Evolutionary conservation across 1,284 basidiomycete genomes (phyloP), one percentile per base, ranked within the genome.

Genomic region (Amylostereum areolatum): DNA sequence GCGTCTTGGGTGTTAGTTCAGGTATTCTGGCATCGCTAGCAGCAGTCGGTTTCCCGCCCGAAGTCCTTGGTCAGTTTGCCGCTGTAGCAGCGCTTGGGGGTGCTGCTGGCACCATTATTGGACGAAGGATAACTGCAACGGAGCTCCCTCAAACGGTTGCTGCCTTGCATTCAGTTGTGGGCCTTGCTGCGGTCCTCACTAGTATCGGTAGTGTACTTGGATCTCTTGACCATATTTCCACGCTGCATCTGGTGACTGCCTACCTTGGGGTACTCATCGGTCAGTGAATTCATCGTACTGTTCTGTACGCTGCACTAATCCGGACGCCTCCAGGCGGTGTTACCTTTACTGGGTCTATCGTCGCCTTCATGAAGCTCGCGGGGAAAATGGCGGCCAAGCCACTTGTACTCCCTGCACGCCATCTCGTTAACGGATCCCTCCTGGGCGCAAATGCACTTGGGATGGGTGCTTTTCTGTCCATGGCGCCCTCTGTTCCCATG

Each of bases 291-390:
- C 54, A 6, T 54, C 52, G 58, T 12, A 43, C 49, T 47, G 9
- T 33, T 33, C 18, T 45, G 18, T 46, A 18, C 34, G 11, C 40
- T 24, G n/a, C 40, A 27, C 32, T 18, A 47, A 34, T 18, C 12
- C 40, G 51, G 29, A 51, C 18, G 5, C 25, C n/a, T 11, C 24
- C 45, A 76, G 80, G 81, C 66, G 84, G 83, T 54, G 70, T 88
- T 36, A 89, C 87, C 2, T 90, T 89, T 59, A 87, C 86, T 27
- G 89, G 89, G 25, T 91, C 88, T 4, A 81, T 92, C 47, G 86
- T 92, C n/a, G 89, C 89, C 1, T 92, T 91, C 75, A 67, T 92
- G 46, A 92, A 92, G 64, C 73, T 92, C 34, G 88, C 88, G 1
- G 89, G 85, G 5, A 79, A 77, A 52, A 86, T 92, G 78, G 74